phyloP scores from a whole-genome alignment of 139 green algal species.

The Tetratostichococcus sp. region DNA sequence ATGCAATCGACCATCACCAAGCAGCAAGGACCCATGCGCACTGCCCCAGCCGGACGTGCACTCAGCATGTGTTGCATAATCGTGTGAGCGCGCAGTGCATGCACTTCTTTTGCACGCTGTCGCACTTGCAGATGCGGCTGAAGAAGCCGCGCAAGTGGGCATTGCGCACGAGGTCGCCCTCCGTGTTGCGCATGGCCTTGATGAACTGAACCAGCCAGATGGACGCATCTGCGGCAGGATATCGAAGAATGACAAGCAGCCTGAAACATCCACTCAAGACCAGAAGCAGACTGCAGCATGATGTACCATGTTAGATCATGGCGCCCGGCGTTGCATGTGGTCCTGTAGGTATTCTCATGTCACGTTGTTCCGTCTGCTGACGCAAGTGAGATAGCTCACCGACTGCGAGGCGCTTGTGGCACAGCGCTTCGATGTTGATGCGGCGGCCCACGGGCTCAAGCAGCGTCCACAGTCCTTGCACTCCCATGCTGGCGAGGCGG shows the following conservation, averaged over 20 bases:
- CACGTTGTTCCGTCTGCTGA: too few species aligned
- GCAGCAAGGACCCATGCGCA: too few species aligned
- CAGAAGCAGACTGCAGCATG: too few species aligned
- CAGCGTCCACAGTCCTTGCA: constrained; percentile 78
- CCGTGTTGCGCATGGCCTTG: constrained; percentile 89
- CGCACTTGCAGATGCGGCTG: constrained; percentile 82
- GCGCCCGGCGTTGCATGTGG: too few species aligned
- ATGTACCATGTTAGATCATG: too few species aligned
- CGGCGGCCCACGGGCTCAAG: constrained; percentile 81
- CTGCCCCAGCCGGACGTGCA: too few species aligned
- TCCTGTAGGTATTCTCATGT: too few species aligned
- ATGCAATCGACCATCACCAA: too few species aligned
- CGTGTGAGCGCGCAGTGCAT: neutral
- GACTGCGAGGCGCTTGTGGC: constrained; percentile 78
- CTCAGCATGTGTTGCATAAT: neutral
- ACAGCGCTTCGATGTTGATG: constrained; percentile 79
- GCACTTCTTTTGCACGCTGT: neutral
- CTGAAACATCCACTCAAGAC: too few species aligned
- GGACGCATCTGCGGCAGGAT: constrained; percentile 75
- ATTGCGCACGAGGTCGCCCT: constrained; percentile 89
- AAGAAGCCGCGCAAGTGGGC: constrained; percentile 97
- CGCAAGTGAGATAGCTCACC: constrained; percentile 35
- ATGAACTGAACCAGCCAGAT: constrained; percentile 98
- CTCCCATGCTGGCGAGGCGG: constrained; percentile 53
- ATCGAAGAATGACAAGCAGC: too few species aligned